A percentile compares a stretch with the other conserved stretches of the same genome.
phyloP scores from a whole-genome alignment of 1,284 basidiomycete species.

The Cerioporus squamosus region DNA sequence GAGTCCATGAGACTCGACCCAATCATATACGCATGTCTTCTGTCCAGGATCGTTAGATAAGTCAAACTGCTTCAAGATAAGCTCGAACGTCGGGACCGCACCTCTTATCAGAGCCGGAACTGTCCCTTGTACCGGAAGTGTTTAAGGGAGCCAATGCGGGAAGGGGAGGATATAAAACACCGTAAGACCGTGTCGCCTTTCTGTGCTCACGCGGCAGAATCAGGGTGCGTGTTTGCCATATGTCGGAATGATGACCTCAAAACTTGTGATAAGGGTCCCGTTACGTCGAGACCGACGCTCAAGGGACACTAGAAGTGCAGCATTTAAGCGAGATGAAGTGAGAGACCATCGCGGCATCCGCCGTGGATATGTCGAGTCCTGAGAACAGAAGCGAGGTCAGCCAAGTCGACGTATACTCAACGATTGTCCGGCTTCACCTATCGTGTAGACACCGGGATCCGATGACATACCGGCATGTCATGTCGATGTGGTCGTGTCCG shows the following conservation, averaged over 20 bases:
- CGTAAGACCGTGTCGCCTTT: neutral
- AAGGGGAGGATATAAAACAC: neutral
- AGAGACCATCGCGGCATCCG: neutral
- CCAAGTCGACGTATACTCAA: neutral
- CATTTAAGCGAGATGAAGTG: too few relatives aligned
- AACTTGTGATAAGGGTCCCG: too few relatives aligned
- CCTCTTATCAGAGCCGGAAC: conserved; percentile 9
- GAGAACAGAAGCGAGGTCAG: conserved; percentile 11
- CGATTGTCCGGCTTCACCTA: conserved; percentile 3
- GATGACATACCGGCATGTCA: conserved; percentile 6
- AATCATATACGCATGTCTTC: neutral
- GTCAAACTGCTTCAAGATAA: neutral
- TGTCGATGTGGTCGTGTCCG: neutral
- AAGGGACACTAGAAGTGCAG: neutral
- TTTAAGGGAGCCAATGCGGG: neutral
- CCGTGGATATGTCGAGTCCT: neutral
- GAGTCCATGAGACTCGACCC: too few relatives aligned
- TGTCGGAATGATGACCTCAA: too few relatives aligned
- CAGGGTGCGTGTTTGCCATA: too few relatives aligned
- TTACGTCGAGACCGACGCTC: too few relatives aligned
- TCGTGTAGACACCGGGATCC: conserved; percentile 18
- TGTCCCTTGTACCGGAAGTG: neutral
- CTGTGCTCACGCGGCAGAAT: neutral
- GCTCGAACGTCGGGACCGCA: neutral
- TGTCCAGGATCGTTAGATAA: neutral